Conservation (phyloP, 371 early-diverging fungal species). For the Actinomucor elegans region DNA sequence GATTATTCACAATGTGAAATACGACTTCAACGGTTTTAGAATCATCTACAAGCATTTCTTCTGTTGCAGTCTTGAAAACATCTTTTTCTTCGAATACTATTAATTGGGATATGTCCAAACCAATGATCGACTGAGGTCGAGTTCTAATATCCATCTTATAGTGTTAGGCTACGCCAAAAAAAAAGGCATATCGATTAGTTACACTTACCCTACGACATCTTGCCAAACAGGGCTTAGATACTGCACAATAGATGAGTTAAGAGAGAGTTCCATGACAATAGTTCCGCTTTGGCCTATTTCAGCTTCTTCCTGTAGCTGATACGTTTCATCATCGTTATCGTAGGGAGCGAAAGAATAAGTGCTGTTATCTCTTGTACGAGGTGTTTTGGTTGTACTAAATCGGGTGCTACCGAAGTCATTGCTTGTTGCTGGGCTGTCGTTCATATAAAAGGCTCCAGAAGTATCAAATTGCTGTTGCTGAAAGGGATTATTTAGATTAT, state of each 20-base stretch:
- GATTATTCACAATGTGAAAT: conserved; percentile 52
- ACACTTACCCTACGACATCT: conserved; percentile 55
- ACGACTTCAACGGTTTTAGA: conserved; percentile 76
- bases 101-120: conserved; percentile 45
- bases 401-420: too few species aligned
- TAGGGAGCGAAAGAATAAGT: not conserved
- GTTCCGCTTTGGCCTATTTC: conserved; percentile 59
- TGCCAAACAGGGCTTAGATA: conserved; percentile 67
- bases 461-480: too few species aligned
- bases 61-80: conserved; percentile 70
- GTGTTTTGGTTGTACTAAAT: too few species aligned
- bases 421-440: too few species aligned
- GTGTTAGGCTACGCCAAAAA: too few species aligned
- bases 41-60: conserved; percentile 67
- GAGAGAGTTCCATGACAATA: conserved; percentile 63
- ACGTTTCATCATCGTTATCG: conserved; percentile 2
- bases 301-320: conserved; percentile 47
- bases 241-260: conserved; percentile 44
- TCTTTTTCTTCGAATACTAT: conserved; percentile 52
- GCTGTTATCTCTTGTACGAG: conserved; percentile 10
- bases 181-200: too few species aligned
- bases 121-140: conserved; percentile 49
- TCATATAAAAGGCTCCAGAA: too few species aligned
- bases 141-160: too few species aligned
- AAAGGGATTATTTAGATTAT: too few species aligned